Evolutionary conservation across 139 green algal genomes (phyloP).

Genomic region (Coccomyxa sp.): DNA sequence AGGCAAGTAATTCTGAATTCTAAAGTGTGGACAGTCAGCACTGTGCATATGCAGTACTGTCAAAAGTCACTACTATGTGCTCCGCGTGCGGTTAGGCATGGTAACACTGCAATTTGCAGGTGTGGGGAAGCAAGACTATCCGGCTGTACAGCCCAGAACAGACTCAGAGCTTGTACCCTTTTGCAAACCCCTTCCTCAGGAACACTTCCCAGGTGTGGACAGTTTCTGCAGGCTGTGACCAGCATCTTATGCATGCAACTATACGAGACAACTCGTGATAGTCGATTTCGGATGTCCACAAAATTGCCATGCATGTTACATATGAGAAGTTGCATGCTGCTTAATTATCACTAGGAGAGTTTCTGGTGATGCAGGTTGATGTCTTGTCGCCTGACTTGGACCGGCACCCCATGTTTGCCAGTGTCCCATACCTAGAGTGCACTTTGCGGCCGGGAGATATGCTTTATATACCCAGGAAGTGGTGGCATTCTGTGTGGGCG

Average conservation of each 20-base stretch:
- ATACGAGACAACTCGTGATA: too few relatives aligned
- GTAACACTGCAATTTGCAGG: neutral
- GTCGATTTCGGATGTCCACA: too few relatives aligned
- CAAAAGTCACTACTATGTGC: neutral
- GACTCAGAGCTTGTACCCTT: constrained; percentile 12
- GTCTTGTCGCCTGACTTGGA: neutral
- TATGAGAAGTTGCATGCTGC: too few relatives aligned
- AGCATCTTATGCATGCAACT: neutral
- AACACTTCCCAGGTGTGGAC: constrained; percentile 16
- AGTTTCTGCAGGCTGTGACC: neutral
- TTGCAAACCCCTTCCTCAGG: constrained; percentile 4
- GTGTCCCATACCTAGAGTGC: neutral
- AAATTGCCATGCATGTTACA: too few relatives aligned
- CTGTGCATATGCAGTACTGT: neutral
- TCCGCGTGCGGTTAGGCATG: neutral
- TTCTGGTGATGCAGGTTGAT: neutral
- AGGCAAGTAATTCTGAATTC: neutral
- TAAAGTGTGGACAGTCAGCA: neutral
- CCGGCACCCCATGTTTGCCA: neutral
- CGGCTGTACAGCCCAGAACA: constrained; percentile 8
- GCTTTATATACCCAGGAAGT: constrained; percentile 13
- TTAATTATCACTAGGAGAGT: too few relatives aligned
- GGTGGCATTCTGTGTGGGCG: constrained; percentile 19
- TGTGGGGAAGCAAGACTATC: constrained; percentile 13
- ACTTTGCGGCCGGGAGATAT: constrained; percentile 10